Evolutionary conservation across 768 basidiomycete species (phyloP).

Genomic region (Termitomyces sp.): DNA sequence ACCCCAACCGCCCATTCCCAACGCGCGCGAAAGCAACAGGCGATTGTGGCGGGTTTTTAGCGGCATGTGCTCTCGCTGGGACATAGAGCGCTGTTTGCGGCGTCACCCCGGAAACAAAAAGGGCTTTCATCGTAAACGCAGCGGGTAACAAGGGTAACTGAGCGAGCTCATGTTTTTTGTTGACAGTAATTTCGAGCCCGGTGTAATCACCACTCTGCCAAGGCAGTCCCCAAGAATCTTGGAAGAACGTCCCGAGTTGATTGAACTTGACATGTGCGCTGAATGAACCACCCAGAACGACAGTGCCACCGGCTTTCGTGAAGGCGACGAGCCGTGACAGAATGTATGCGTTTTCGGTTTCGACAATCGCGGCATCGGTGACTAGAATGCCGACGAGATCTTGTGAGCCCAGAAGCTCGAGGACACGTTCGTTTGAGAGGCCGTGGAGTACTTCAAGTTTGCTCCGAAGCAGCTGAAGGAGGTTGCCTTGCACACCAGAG

Average conservation of each 20-base stretch:
- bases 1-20: constrained; percentile 27
- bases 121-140: constrained; percentile 23
- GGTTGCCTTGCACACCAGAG: constrained; percentile 11
- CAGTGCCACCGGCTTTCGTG: constrained; percentile 22
- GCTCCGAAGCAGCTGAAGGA: constrained; percentile 10
- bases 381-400: constrained; percentile 25
- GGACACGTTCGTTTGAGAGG: constrained; percentile 16
- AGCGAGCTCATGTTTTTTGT: constrained; percentile 11
- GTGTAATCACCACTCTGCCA: constrained; percentile 16
- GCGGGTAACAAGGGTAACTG: constrained; percentile 15
- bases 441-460: constrained; percentile 19
- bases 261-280: constrained; percentile 7
- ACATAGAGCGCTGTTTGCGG: constrained; percentile 22
- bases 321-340: constrained; percentile 21
- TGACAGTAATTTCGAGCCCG: constrained; percentile 11
- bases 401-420: constrained; percentile 19
- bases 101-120: constrained; percentile 19
- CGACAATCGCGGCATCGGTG: constrained; percentile 21
- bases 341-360: constrained; percentile 15
- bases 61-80: constrained; percentile 3
- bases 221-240: constrained; percentile 14
- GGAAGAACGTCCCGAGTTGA: constrained; percentile 19
- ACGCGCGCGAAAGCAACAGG: constrained; percentile 21
- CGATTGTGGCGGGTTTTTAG: constrained; percentile 14
- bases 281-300: constrained; percentile 26